Percentiles rank a stretch among this genome's conserved stretches.
These are phyloP conservation scores for Fusarium mundagurra DNA, from an alignment of 2,329 filamentous ascomycete species.

Conservation along the genomic window DNA sequence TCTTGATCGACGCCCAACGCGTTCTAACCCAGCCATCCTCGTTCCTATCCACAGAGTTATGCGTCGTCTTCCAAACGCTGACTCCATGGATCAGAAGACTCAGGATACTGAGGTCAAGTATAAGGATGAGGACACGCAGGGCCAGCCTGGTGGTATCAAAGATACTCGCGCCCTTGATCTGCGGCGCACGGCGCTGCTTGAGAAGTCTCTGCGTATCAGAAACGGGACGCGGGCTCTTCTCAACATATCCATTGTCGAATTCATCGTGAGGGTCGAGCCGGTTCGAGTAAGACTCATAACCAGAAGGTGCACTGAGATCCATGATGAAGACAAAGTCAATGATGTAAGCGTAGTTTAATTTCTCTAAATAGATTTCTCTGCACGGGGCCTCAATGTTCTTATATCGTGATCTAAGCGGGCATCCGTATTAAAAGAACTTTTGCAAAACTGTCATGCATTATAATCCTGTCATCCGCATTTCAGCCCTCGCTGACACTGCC, in stretches of 20 bases:
- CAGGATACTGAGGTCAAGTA: constrained; percentile 4
- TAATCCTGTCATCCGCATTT: background rate
- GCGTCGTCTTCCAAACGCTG: constrained; percentile 1
- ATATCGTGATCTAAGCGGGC: background rate
- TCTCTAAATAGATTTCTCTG: background rate
- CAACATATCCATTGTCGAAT: background rate
- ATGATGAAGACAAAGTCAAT: background rate
- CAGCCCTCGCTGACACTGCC: background rate
- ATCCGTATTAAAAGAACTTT: background rate
- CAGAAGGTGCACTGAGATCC: constrained; percentile 3
- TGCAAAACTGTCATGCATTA: background rate
- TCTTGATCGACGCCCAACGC: background rate
- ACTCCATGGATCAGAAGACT: background rate
- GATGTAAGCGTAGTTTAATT: background rate
- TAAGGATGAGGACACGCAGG: background rate
- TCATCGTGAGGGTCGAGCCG: constrained; percentile 15
- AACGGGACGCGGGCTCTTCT: background rate
- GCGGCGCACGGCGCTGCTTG: background rate
- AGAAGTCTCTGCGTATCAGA: background rate
- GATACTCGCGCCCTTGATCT: background rate
- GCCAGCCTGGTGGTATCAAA: background rate
- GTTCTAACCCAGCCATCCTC: constrained; percentile 16
- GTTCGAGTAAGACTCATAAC: constrained; percentile 14
- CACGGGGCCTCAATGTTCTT: background rate
- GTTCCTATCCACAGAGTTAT: constrained; percentile 10